Evolutionary conservation across 2,329 filamentous ascomycete species (phyloP).

Genomic region (Paecilomyces formosus): DNA sequence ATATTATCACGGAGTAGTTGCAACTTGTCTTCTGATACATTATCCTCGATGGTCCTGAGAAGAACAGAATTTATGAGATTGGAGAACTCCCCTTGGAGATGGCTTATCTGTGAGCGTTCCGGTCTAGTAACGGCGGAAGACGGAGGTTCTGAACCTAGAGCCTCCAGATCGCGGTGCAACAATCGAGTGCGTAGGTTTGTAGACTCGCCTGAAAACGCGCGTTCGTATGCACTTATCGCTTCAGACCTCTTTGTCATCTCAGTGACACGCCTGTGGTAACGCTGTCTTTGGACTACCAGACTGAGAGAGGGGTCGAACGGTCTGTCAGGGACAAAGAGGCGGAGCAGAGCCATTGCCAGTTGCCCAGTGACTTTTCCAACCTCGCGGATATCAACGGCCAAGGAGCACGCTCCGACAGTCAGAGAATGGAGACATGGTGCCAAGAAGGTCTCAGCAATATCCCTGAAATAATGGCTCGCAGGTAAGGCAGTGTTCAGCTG

Average conservation of each 20-base stretch:
- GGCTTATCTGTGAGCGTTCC: conserved; percentile 55
- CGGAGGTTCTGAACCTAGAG: conserved; percentile 60
- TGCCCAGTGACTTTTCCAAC: conserved; percentile 64
- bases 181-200: conserved; percentile 60
- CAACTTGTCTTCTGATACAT: conserved; percentile 25
- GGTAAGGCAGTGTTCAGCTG: conserved; percentile 14
- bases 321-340: conserved; percentile 77
- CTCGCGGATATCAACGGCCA: conserved; percentile 19
- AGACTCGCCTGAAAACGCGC: conserved; percentile 58
- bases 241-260: conserved; percentile 51
- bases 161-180: conserved; percentile 54
- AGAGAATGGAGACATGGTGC: conserved; percentile 21
- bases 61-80: conserved; percentile 64
- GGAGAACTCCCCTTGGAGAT: conserved; percentile 75
- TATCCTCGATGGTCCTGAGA: conserved; percentile 28
- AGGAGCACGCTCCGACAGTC: conserved; percentile 4
- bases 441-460: conserved; percentile 20
- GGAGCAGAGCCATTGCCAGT: conserved; percentile 66
- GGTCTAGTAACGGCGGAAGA: conserved; percentile 67
- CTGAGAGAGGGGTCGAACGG: conserved; percentile 71
- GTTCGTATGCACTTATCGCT: conserved; percentile 59
- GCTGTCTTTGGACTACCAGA: conserved; percentile 55
- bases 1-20: conserved; percentile 49
- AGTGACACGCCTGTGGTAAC: conserved; percentile 49
- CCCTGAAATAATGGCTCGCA: conserved; percentile 28